Conservation (phyloP, 1,139 yeast genomes). For the Kodamaea suecica region DNA sequence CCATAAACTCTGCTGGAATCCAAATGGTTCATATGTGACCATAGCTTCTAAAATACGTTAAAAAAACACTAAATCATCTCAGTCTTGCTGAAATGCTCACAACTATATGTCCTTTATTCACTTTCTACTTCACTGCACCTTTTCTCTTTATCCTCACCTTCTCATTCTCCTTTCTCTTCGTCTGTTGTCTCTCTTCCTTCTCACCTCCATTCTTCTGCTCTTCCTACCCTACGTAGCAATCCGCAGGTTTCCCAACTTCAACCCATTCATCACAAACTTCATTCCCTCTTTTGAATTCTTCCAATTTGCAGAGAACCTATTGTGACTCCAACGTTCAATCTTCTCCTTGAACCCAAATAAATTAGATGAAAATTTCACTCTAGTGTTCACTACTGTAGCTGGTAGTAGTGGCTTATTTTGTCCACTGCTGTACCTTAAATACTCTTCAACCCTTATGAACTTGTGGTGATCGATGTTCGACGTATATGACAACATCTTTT, state of each 20-base stretch:
- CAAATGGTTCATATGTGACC: no score
- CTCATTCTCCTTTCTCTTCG: no score
- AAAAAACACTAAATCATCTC: no score
- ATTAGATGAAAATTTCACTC: conserved; percentile 73
- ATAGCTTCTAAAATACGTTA: no score
- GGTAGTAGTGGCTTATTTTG: not conserved
- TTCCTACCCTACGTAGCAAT: no score
- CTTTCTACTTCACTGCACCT: no score
- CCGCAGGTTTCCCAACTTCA: conserved; percentile 26
- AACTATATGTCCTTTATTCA: no score
- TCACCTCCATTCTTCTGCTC: no score
- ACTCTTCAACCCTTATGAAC: conserved; percentile 78
- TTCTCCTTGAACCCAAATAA: conserved; percentile 66
- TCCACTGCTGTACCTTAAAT: conserved; percentile 43
- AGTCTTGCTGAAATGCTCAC: no score
- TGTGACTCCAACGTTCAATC: conserved; percentile 82
- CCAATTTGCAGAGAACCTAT: conserved; percentile 65
- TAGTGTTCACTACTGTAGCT: conserved; percentile 40
- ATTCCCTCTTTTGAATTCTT: conserved; percentile 69
- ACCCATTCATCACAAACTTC: conserved; percentile 67
- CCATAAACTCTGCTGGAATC: no score
- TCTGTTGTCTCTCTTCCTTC: no score
- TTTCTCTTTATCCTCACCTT: no score
- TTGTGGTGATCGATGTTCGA: conserved; percentile 84
- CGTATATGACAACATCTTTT: conserved; percentile 66